Evolutionary conservation across 1,284 basidiomycete species (phyloP).

Genomic region (Cutaneotrichosporon curvatum): DNA sequence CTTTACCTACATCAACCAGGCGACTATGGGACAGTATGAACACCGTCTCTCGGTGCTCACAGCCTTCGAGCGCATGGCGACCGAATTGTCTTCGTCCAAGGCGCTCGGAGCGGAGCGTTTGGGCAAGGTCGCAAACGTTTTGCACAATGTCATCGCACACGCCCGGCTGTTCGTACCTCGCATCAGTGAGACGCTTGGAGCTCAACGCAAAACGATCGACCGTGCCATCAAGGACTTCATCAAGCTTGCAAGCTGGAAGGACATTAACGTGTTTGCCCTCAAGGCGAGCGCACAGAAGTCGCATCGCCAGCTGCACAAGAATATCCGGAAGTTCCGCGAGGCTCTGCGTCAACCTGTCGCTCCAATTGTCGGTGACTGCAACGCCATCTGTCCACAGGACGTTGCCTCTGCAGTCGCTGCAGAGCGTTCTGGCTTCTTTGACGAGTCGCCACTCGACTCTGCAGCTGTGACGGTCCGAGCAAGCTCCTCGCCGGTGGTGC

Average conservation of each 20-base stretch:
- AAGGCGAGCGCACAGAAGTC: constrained; percentile 85
- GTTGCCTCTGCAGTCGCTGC: background rate
- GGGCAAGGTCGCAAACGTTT: constrained; percentile 54
- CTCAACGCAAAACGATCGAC: constrained; percentile 63
- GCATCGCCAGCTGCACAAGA: constrained; percentile 86
- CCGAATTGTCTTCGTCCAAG: constrained; percentile 15
- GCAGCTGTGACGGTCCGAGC: constrained; percentile 13
- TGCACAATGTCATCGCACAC: constrained; percentile 62
- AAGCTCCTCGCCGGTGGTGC: constrained; percentile 4
- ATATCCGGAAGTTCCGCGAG: constrained; percentile 86
- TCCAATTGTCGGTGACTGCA: constrained; percentile 35
- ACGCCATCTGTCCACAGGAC: constrained; percentile 26
- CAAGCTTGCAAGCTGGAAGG: constrained; percentile 96
- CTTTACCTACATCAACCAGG: constrained; percentile 70
- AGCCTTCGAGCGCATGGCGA: constrained; percentile 56
- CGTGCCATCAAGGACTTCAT: constrained; percentile 78
- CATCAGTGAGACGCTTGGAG: constrained; percentile 53
- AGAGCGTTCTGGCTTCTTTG: constrained; percentile 6
- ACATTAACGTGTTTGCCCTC: constrained; percentile 90
- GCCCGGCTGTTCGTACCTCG: constrained; percentile 59
- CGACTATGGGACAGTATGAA: constrained; percentile 75
- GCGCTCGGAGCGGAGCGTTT: constrained; percentile 46
- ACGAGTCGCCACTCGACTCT: constrained; percentile 4
- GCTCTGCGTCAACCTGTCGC: constrained; percentile 67
- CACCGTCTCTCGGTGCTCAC: constrained; percentile 62